A percentile compares a stretch with the other conserved stretches of the same genome.
These are phyloP conservation scores for Teratosphaeriaceae sp. DNA, from an alignment of 2,329 filamentous ascomycete genomes.

Conservation along the genomic window DNA sequence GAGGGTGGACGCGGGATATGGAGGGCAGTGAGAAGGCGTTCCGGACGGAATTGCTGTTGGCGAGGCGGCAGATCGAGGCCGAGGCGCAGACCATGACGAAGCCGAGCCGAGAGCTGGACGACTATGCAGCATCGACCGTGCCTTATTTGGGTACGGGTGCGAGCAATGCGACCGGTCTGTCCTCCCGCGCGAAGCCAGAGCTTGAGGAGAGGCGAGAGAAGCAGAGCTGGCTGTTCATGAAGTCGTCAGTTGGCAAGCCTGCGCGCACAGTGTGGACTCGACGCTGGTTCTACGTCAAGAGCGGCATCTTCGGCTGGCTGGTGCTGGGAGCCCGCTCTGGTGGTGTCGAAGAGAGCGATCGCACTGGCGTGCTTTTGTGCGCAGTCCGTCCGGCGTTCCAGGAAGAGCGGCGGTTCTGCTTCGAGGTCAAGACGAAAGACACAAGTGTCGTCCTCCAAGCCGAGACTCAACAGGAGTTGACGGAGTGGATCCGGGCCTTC, in stretches of 20 bases:
- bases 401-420: slow-evolving; percentile 93
- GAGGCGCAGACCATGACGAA: slow-evolving; percentile 62
- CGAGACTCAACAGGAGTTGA: slow-evolving; percentile 85
- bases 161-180: slow-evolving; percentile 43
- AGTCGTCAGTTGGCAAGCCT: slow-evolving; percentile 78
- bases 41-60: slow-evolving; percentile 69
- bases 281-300: slow-evolving; percentile 92
- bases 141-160: slow-evolving; percentile 72
- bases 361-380: slow-evolving; percentile 90
- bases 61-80: slow-evolving; percentile 77
- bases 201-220: slow-evolving; percentile 58
- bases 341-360: slow-evolving; percentile 90
- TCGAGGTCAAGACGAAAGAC: slow-evolving; percentile 97
- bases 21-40: slow-evolving; percentile 81
- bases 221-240: slow-evolving; percentile 88
- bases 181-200: slow-evolving; percentile 47
- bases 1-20: slow-evolving; percentile 92
- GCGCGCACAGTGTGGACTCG: slow-evolving; percentile 79
- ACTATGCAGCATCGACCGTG: slow-evolving; percentile 85
- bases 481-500: slow-evolving; percentile 89
- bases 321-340: slow-evolving; percentile 71
- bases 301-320: slow-evolving; percentile 94
- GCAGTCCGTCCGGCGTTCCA: slow-evolving; percentile 84
- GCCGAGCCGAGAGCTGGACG: slow-evolving; percentile 86
- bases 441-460: slow-evolving; percentile 84